Evolutionary conservation across 805 yeast species (phyloP), one percentile per base, ranked within the genome.

Genomic region (Candida sphagnicola): DNA sequence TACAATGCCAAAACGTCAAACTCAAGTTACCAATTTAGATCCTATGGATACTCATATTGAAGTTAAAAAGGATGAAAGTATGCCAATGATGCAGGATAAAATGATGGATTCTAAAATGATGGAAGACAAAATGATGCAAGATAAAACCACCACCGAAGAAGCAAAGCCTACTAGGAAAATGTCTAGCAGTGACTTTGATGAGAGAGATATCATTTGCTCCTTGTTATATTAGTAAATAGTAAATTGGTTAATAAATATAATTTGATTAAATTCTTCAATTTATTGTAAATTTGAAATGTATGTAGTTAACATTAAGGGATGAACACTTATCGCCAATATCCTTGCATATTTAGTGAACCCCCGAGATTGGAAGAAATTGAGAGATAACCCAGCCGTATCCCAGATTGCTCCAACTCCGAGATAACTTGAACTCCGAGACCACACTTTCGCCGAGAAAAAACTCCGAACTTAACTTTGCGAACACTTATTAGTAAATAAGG

Each of bases 1-100:
- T n/a, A 19, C 25, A 16, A 31, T 31, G 35, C 35, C 35, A 6
- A 31, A 31, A 31, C 35, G 35, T 31, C 35, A 31, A 31, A 31
- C 35, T 8, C 35, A 31, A 26, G 13, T n/a, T n/a, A 26, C 29
- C n/a, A 13, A 26, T 13, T 8, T 26, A n/a, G 29, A 26, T 26
- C 35, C 18, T 18, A 31, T 31, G 35, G 35, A 31, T 31, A 31
- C 35, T 10, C 18, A 31, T 19, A 31, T 31, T n/a, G 8, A 10
- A 4, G 13, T 31, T 17, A 26, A 26, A 13, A 26, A 26, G 29
- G 29, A 26, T 26, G 29, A 26, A 12, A 13, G 13, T 5, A n/a
- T n/a, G 13, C 29, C 29, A 12, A 13, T 12, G 15, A 26, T 26
- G 29, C n/a, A 26, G 15, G 35, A 31, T 18, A 15, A 30, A 6